phyloP scores from a whole-genome alignment of 2,329 filamentous ascomycete species.

The Cladophialophora chaetospira region DNA sequence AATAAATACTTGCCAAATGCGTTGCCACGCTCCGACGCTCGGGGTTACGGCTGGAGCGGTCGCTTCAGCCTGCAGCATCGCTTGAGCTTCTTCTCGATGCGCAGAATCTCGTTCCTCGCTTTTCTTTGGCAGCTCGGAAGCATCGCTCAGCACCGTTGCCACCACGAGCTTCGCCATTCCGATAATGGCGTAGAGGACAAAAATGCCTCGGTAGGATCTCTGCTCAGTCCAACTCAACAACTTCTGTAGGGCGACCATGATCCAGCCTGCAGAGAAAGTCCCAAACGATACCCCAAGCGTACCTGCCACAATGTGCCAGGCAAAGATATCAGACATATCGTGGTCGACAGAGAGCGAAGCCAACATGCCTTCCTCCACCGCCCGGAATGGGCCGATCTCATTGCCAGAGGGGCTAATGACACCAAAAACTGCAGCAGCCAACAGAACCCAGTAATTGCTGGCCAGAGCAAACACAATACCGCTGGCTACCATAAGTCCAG shows the following conservation, averaged over 20 bases:
- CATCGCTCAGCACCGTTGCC: constrained; percentile 52
- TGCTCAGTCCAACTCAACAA: constrained; percentile 48
- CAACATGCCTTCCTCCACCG: constrained; percentile 66
- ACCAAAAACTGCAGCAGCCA: constrained; percentile 61
- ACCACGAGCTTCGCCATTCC: constrained; percentile 61
- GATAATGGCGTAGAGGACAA: constrained; percentile 58
- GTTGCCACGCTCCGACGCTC: too few relatives aligned
- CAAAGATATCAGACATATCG: constrained; percentile 63
- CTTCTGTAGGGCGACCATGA: constrained; percentile 54
- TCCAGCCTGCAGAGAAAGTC: constrained; percentile 61
- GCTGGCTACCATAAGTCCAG: constrained; percentile 59
- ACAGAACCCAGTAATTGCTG: constrained; percentile 61
- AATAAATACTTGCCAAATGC: too few relatives aligned
- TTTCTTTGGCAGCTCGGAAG: constrained; percentile 53
- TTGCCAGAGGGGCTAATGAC: constrained; percentile 60
- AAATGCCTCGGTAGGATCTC: constrained; percentile 58
- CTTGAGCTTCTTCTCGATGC: too few relatives aligned
- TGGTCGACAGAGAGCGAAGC: constrained; percentile 60
- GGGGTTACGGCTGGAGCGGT: too few relatives aligned
- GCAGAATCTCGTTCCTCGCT: too few relatives aligned
- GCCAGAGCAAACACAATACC: constrained; percentile 57
- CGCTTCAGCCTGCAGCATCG: too few relatives aligned
- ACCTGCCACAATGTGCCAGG: constrained; percentile 62
- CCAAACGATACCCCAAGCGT: constrained; percentile 64
- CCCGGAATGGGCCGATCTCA: constrained; percentile 68